phyloP scores from a whole-genome alignment of 768 basidiomycete species.

The Leccinum variicolor region DNA sequence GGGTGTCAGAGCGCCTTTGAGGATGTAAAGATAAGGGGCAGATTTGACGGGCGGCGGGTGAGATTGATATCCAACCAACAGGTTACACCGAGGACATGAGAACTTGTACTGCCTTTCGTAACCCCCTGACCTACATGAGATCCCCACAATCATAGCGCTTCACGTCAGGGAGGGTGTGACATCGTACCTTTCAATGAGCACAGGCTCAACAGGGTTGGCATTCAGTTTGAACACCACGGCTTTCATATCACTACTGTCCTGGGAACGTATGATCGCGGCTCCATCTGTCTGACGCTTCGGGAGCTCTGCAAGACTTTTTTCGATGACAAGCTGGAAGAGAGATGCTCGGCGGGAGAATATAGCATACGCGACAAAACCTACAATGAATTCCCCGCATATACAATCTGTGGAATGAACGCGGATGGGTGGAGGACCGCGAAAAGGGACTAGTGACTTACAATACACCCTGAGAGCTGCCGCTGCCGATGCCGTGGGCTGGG shows the following conservation, averaged over 20 bases:
- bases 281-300: slow-evolving; percentile 76
- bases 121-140: slow-evolving; percentile 48
- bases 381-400: slow-evolving; percentile 85
- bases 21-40: slow-evolving; percentile 75
- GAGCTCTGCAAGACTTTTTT: slow-evolving; percentile 65
- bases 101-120: slow-evolving; percentile 77
- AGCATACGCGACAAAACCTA: slow-evolving; percentile 36
- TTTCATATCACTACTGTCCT: slow-evolving; percentile 53
- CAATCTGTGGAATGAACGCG: slow-evolving; percentile 52
- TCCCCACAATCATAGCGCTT: slow-evolving; percentile 16
- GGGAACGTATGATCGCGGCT: slow-evolving; percentile 74
- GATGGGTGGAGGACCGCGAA: slow-evolving; percentile 7
- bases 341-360: slow-evolving; percentile 1
- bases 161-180: slow-evolving; percentile 8
- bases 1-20: slow-evolving; percentile 81
- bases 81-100: slow-evolving; percentile 47
- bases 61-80: slow-evolving; percentile 67
- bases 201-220: slow-evolving; percentile 61
- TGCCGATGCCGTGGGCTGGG: slow-evolving; percentile 76
- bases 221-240: slow-evolving; percentile 87
- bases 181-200: slow-evolving; percentile 75
- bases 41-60: slow-evolving; percentile 73
- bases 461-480: slow-evolving; percentile 77
- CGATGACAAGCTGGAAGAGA: slow-evolving; percentile 67
- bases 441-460: slow-evolving; percentile 46